Evolutionary conservation across 108 stramenopile genomes (phyloP).

Genomic region (Nitzschia inconspicua): DNA sequence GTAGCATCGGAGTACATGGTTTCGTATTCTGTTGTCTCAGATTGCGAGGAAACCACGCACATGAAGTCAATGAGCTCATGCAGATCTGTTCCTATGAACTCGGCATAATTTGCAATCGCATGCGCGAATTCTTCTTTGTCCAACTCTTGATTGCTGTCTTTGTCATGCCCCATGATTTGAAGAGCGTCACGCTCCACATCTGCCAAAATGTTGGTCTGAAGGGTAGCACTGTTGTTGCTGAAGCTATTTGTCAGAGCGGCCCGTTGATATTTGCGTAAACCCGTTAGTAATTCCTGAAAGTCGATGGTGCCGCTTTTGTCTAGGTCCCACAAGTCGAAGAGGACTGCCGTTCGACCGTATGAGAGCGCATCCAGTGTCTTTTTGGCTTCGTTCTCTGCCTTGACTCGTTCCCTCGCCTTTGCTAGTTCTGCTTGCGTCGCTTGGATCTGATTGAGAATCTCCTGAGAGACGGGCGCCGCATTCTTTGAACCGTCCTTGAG

Average conservation of each 20-base stretch:
- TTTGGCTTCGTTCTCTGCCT: slow-evolving; percentile 16
- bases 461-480: slow-evolving; percentile 5
- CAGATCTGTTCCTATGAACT: slow-evolving; percentile 8
- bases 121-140: slow-evolving; percentile 39
- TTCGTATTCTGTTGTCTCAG: slow-evolving; percentile 22
- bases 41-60: slow-evolving; percentile 31
- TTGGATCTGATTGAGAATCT: slow-evolving; percentile 13
- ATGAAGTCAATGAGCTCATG: slow-evolving; percentile 50
- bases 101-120: slow-evolving; percentile 40
- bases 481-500: slow-evolving; percentile 11
- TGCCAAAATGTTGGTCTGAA: not conserved
- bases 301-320: slow-evolving; percentile 37
- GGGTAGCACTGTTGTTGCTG: not conserved
- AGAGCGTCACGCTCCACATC: slow-evolving; percentile 28
- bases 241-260: slow-evolving; percentile 10
- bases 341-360: slow-evolving; percentile 24
- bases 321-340: slow-evolving; percentile 41
- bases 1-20: slow-evolving; percentile 11
- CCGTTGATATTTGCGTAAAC: slow-evolving; percentile 31
- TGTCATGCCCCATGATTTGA: slow-evolving; percentile 35
- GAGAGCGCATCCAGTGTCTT: slow-evolving; percentile 29
- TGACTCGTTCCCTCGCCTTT: slow-evolving; percentile 2
- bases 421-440: slow-evolving; percentile 26
- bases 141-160: slow-evolving; percentile 34
- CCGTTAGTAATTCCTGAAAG: slow-evolving; percentile 37